Evolutionary conservation across 371 early-diverging fungal genomes (phyloP).

Genomic region (Saksenaea oblongispora): DNA sequence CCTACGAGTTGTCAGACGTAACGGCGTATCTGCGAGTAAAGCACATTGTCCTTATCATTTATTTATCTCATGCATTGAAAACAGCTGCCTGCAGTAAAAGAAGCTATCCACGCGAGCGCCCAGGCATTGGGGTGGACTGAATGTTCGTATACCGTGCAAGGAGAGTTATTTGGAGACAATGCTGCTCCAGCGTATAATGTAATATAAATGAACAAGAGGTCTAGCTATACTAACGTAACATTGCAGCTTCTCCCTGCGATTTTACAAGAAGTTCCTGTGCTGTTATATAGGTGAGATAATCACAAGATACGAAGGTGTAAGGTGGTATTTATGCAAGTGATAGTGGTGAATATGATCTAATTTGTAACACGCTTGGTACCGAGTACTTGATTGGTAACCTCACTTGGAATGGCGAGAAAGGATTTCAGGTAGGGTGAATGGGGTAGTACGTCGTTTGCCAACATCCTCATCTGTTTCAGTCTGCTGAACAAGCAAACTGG

Average conservation of each 20-base stretch:
- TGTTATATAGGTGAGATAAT: slow-evolving; percentile 60
- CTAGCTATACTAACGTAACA: too few species aligned
- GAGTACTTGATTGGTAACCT: slow-evolving; percentile 68
- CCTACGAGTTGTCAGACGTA: slow-evolving; percentile 64
- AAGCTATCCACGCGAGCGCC: slow-evolving; percentile 61
- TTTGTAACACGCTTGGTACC: slow-evolving; percentile 80
- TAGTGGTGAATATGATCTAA: slow-evolving; percentile 83
- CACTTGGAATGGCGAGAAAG: slow-evolving; percentile 74
- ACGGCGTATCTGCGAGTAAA: slow-evolving; percentile 63
- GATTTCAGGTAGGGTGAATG: slow-evolving; percentile 56
- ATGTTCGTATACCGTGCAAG: slow-evolving; percentile 58
- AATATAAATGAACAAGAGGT: too few species aligned
- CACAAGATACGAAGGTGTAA: background rate
- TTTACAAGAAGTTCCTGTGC: slow-evolving; percentile 53
- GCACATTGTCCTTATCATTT: background rate
- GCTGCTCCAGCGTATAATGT: slow-evolving; percentile 52
- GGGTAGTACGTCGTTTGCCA: background rate
- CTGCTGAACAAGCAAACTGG: slow-evolving; percentile 45
- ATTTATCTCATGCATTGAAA: background rate
- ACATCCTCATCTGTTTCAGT: slow-evolving; percentile 11
- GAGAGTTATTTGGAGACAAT: slow-evolving; percentile 45
- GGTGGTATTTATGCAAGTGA: background rate
- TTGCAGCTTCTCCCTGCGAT: slow-evolving; percentile 52
- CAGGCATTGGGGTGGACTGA: slow-evolving; percentile 63
- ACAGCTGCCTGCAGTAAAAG: slow-evolving; percentile 56